These are phyloP conservation scores for Achaetomiella virescens DNA, from an alignment of 495 filamentous ascomycete species.

Conservation along the genomic window DNA sequence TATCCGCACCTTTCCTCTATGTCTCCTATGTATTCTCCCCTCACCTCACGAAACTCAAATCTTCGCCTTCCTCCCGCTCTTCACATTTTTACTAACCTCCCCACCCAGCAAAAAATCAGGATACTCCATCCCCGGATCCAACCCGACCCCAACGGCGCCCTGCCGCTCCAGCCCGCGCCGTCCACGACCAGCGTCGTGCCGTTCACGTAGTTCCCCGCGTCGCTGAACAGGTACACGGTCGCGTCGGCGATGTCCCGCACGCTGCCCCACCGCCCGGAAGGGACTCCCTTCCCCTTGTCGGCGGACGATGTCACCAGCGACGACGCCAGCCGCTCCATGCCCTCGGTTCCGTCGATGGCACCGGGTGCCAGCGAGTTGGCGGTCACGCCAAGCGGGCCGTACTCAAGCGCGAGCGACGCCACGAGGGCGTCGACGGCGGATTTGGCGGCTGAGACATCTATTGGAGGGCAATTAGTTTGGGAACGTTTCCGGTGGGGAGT, in stretches of 20 bases:
- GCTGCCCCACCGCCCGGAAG: constrained; percentile 68
- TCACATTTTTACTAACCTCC: constrained; percentile 37
- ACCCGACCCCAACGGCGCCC: constrained; percentile 38
- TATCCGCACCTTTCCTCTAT: not conserved
- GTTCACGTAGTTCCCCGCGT: constrained; percentile 77
- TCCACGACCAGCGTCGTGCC: constrained; percentile 75
- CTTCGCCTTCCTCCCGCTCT: constrained; percentile 37
- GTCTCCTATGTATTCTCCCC: too few species aligned
- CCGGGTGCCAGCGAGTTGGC: constrained; percentile 83
- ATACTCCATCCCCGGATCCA: constrained; percentile 40
- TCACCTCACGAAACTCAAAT: too few species aligned
- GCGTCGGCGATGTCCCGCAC: constrained; percentile 89
- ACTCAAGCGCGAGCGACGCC: constrained; percentile 69
- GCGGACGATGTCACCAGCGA: constrained; percentile 29
- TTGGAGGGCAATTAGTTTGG: too few species aligned
- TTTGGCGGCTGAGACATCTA: constrained; percentile 77
- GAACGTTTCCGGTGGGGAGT: too few species aligned
- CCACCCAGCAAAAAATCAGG: constrained; percentile 40
- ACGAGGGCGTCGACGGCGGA: constrained; percentile 82
- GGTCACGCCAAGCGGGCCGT: constrained; percentile 81
- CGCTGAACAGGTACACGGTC: constrained; percentile 78
- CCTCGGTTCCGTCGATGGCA: constrained; percentile 62
- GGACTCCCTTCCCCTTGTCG: constrained; percentile 38
- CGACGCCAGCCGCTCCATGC: constrained; percentile 48
- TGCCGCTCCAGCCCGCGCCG: constrained; percentile 64